These are phyloP conservation scores for Solanum dulcamara DNA, from an alignment of 257 asterid genomes.

Conservation along the genomic window DNA sequence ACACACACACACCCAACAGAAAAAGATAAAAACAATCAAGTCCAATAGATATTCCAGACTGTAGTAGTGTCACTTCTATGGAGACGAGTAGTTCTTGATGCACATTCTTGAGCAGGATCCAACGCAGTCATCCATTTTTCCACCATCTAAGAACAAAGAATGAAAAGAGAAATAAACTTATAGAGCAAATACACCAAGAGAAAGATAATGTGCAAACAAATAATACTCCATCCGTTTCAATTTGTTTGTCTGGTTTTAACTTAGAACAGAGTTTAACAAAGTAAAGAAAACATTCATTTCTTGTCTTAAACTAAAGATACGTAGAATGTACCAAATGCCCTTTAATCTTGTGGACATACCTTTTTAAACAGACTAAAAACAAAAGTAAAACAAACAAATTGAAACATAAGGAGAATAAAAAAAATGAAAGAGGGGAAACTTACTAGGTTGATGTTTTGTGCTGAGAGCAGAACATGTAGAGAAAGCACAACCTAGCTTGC, in stretches of 20 bases:
- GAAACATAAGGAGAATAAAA: neutral
- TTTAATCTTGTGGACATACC: neutral
- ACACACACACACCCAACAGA: neutral
- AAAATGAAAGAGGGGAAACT: neutral
- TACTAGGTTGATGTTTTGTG: constrained; percentile 59
- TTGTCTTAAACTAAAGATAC: neutral
- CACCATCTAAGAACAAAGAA: constrained; percentile 41
- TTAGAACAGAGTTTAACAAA: neutral
- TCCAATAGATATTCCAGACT: neutral
- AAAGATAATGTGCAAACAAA: neutral
- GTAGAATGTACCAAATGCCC: neutral
- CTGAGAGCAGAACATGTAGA: constrained; percentile 63
- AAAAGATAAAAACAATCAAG: neutral
- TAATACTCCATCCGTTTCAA: neutral
- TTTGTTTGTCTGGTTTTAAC: neutral
- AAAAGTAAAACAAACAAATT: neutral
- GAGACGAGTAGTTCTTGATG: constrained; percentile 40
- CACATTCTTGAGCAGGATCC: constrained; percentile 80
- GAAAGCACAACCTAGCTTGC: constrained; percentile 88
- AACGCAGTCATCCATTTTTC: constrained; percentile 66
- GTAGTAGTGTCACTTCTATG: neutral
- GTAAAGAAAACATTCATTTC: neutral
- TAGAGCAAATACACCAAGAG: neutral
- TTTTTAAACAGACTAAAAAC: neutral
- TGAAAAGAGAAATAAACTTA: neutral